Base-by-base conservation (phyloP, 148 eudicot genomes). In the Vaccinium darrowii region DNA sequence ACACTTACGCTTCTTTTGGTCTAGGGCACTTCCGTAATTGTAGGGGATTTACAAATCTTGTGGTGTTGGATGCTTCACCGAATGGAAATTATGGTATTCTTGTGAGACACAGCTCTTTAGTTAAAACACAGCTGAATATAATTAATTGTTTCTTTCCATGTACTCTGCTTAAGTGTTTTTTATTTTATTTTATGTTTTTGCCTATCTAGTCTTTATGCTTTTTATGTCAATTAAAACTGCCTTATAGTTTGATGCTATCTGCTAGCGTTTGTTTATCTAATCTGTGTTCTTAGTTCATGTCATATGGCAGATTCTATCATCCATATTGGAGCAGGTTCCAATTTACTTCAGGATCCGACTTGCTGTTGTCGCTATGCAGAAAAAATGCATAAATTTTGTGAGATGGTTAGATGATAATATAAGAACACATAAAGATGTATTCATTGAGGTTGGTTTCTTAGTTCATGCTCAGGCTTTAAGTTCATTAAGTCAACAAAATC, bases 311-410 rank as follows among this genome's bases (percentile, higher is more conserved):
- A 79, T 79, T 53, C 49, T 79, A n/a, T 27, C 33, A 18, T 30
- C 65, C 18, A 8, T 79, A 43, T 33, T 79, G 65, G 81, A 79
- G 63, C 63, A 53, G 67, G 36, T 79, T 54, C 81, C 81, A 2
- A 54, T 56, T 53, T 56, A 79, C 57, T 79, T 54, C 33, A 33
- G 81, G 13, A 79, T 79, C 33, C 63, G 67, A 27, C 62, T 79
- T 62, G 81, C 65, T 79, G 81, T 43, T 16, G 23, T 79, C 18
- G 67, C 81, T 56, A 30, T 63, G 18, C 67, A 33, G 67, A 56
- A 79, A 16, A 65, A 79, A 54, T 54, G 33, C 23, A 56, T 79
- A 79, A 33, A 79, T 79, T 63, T 79, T 54, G 81, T 53, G 47
- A 54, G 36, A 30, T 79, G 81, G 81, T 56, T 79, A 65, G 27